These are phyloP conservation scores for Ettlia oleoabundans DNA, from an alignment of 139 green algal species.

Conservation along the genomic window DNA sequence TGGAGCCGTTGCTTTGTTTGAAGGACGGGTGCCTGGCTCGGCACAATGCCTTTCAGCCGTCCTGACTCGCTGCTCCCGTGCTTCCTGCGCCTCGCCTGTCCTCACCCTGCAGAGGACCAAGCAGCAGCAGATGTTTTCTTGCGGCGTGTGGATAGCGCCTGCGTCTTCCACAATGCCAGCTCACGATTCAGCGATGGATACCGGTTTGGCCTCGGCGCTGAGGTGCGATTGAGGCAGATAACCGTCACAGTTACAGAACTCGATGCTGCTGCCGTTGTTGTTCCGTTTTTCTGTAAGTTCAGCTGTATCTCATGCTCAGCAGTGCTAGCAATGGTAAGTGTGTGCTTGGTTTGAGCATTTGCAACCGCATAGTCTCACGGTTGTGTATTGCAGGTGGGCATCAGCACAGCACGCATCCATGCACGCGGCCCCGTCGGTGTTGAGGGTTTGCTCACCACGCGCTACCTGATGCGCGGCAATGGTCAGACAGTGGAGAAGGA, in stretches of 20 bases:
- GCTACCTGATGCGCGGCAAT: slow-evolving; percentile 86
- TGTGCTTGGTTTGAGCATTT: no score
- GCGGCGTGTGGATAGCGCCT: slow-evolving; percentile 88
- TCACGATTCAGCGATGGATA: slow-evolving; percentile 97
- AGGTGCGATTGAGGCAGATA: no score
- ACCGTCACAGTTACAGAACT: no score
- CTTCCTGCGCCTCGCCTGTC: neutral
- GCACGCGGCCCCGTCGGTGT: slow-evolving; percentile 97
- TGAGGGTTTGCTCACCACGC: slow-evolving; percentile 96
- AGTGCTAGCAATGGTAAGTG: no score
- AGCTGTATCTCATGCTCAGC: neutral
- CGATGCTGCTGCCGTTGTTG: no score
- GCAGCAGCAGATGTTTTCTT: slow-evolving; percentile 86
- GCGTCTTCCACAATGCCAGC: slow-evolving; percentile 95
- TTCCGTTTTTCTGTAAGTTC: neutral
- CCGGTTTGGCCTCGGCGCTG: slow-evolving; percentile 93
- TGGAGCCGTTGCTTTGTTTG: neutral
- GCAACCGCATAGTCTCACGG: neutral
- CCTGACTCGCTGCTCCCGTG: neutral
- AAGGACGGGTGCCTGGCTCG: neutral
- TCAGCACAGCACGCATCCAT: slow-evolving; percentile 97
- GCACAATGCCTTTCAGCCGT: neutral
- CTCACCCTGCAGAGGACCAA: slow-evolving; percentile 53
- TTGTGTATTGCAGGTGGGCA: slow-evolving; percentile 94
- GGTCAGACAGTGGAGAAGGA: slow-evolving; percentile 85